Evolutionary conservation across 768 basidiomycete species (phyloP).

Genomic region (Trametes maxima): DNA sequence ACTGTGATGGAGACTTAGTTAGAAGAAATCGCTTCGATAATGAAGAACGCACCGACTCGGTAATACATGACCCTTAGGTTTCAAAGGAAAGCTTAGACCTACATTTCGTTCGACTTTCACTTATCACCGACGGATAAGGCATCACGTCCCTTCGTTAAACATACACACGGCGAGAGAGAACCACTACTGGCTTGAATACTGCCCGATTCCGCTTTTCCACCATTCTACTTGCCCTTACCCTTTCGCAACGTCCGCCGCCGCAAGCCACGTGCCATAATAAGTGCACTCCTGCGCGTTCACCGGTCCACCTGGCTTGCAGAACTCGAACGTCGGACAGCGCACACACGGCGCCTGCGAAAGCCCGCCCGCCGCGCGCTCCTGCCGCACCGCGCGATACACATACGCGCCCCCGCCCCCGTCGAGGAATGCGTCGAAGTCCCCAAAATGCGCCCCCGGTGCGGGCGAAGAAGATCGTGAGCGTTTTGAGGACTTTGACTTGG

Average conservation of each 20-base stretch:
- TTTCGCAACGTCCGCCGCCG: constrained; percentile 34
- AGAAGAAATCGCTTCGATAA: too few relatives aligned
- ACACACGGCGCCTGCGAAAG: constrained; percentile 83
- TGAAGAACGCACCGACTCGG: too few relatives aligned
- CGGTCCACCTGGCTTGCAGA: constrained; percentile 79
- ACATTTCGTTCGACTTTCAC: too few relatives aligned
- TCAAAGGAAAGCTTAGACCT: too few relatives aligned
- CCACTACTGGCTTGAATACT: background rate
- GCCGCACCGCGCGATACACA: constrained; percentile 81
- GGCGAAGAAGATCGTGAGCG: constrained; percentile 49
- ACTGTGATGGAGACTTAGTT: too few relatives aligned
- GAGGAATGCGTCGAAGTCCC: constrained; percentile 17
- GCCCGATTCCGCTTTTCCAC: background rate
- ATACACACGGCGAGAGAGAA: too few relatives aligned
- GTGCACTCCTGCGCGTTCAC: constrained; percentile 78
- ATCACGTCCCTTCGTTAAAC: too few relatives aligned
- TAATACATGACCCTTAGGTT: too few relatives aligned
- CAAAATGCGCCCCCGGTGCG: constrained; percentile 23
- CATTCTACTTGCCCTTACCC: background rate
- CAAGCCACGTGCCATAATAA: constrained; percentile 79
- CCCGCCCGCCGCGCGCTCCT: constrained; percentile 51
- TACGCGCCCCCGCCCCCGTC: constrained; percentile 39
- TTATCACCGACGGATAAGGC: too few relatives aligned
- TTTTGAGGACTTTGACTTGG: constrained; percentile 5
- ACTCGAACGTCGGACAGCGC: constrained; percentile 86